Percentiles rank a stretch among this genome's conserved stretches.
These are phyloP conservation scores for Metarhizium sp. DNA, from an alignment of 2,329 filamentous ascomycete genomes.

Conservation along the genomic window DNA sequence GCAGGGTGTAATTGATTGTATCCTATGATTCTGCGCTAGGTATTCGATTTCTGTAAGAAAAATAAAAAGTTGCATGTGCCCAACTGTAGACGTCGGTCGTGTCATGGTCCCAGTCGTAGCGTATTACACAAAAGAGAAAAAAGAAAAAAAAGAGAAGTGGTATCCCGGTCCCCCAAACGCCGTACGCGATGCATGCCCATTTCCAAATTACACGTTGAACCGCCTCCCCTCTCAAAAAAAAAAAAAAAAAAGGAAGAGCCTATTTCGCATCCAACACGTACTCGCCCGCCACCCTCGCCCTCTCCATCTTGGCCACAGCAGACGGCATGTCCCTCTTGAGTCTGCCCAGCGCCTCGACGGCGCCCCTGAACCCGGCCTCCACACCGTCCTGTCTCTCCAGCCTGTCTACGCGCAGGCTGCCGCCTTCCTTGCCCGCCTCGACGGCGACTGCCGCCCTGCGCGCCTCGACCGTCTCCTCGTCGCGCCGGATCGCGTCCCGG, in stretches of 20 bases:
- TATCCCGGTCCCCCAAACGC: neutral
- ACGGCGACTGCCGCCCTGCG: slow-evolving; percentile 11
- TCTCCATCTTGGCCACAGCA: slow-evolving; percentile 55
- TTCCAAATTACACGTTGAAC: neutral
- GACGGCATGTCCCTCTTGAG: slow-evolving; percentile 53
- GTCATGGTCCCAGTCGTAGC: too few species aligned
- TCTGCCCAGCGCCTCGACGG: slow-evolving; percentile 40
- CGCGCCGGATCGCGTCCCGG: slow-evolving; percentile 29
- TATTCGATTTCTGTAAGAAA: too few species aligned
- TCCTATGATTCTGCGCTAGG: too few species aligned
- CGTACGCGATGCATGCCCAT: neutral
- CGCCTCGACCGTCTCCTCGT: slow-evolving; percentile 34
- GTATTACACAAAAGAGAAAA: too few species aligned
- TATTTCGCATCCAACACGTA: slow-evolving; percentile 36
- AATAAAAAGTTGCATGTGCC: too few species aligned
- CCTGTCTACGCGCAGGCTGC: slow-evolving; percentile 17
- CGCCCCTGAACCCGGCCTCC: slow-evolving; percentile 35
- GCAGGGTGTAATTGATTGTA: too few species aligned
- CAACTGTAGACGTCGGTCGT: too few species aligned
- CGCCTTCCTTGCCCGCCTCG: slow-evolving; percentile 14
- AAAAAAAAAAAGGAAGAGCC: too few species aligned
- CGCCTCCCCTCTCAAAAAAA: neutral
- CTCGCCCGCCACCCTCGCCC: slow-evolving; percentile 49
- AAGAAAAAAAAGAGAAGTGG: too few species aligned
- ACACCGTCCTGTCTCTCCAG: slow-evolving; percentile 35